These are phyloP conservation scores for Aspergillus hortae DNA, from an alignment of 2,329 filamentous ascomycete species.

Conservation along the genomic window DNA sequence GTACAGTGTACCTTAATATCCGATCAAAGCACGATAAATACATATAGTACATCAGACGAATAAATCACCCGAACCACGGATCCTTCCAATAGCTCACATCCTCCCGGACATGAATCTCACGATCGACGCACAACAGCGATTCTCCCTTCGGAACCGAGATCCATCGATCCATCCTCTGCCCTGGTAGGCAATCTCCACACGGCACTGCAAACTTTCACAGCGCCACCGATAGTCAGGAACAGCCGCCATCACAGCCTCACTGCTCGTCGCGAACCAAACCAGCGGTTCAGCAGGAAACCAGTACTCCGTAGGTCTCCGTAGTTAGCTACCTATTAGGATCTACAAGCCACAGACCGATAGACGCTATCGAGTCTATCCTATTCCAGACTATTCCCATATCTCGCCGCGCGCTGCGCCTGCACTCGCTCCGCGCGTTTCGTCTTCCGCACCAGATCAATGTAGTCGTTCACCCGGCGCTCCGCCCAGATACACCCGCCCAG, in stretches of 20 bases:
- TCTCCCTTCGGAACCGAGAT: background rate
- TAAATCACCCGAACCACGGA: too few species aligned
- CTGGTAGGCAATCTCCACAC: conserved; percentile 1
- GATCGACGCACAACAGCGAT: background rate
- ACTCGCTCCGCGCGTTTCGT: conserved; percentile 40
- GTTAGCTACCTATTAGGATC: too few species aligned
- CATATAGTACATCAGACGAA: too few species aligned
- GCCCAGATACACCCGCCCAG: conserved; percentile 49
- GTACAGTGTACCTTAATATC: too few species aligned
- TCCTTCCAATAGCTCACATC: too few species aligned
- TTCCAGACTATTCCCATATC: background rate
- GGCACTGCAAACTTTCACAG: conserved; percentile 1
- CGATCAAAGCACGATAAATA: too few species aligned
- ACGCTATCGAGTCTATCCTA: too few species aligned
- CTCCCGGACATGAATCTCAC: background rate
- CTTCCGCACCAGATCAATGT: conserved; percentile 41
- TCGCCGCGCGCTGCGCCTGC: conserved; percentile 25
- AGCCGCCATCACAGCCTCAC: background rate
- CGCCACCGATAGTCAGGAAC: background rate
- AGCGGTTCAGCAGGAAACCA: background rate
- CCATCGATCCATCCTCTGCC: background rate
- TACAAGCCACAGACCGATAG: background rate
- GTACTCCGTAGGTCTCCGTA: too few species aligned
- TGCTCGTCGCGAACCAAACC: background rate
- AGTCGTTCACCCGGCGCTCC: conserved; percentile 44